A percentile compares a stretch with the other conserved stretches of the same genome.
Conservation (phyloP, 495 filamentous ascomycete species). For the Penicillium desertorum region DNA sequence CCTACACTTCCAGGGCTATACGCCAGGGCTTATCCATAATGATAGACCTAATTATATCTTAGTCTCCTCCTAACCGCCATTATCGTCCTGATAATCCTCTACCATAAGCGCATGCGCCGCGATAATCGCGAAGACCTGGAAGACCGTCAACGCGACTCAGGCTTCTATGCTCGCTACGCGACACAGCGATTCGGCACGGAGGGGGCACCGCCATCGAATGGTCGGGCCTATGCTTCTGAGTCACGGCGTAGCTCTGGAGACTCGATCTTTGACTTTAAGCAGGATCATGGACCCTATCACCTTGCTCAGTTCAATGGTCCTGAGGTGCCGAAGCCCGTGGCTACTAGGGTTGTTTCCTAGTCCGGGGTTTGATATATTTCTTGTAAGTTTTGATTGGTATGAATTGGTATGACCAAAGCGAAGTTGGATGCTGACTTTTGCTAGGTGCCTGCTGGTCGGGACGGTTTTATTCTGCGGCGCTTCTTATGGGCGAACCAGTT, state of each 20-base stretch:
- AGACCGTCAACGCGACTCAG: constrained; percentile 4
- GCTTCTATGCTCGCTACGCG: constrained; percentile 14
- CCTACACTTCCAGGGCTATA: background rate
- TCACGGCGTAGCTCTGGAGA: constrained; percentile 12
- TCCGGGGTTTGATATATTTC: background rate
- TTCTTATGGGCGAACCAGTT: background rate
- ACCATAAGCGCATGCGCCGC: constrained; percentile 9
- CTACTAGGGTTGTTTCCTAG: constrained; percentile 6
- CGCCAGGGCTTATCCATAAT: background rate
- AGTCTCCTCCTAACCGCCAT: constrained; percentile 12
- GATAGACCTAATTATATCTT: background rate
- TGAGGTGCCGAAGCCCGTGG: background rate
- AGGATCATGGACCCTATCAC: constrained; percentile 11
- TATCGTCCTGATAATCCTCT: constrained; percentile 11
- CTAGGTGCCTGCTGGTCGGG: constrained; percentile 10
- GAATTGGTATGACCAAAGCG: background rate
- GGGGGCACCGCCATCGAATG: background rate
- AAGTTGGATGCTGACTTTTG: background rate
- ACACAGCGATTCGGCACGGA: constrained; percentile 10
- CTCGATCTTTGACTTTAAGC: constrained; percentile 12
- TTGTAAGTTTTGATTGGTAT: background rate
- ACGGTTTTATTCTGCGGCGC: background rate
- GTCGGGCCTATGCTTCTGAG: background rate
- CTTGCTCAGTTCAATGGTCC: constrained; percentile 4
- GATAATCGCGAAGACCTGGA: constrained; percentile 17